These are phyloP conservation scores for Fusarium dimerum DNA, from an alignment of 2,329 filamentous ascomycete species.

Conservation along the genomic window DNA sequence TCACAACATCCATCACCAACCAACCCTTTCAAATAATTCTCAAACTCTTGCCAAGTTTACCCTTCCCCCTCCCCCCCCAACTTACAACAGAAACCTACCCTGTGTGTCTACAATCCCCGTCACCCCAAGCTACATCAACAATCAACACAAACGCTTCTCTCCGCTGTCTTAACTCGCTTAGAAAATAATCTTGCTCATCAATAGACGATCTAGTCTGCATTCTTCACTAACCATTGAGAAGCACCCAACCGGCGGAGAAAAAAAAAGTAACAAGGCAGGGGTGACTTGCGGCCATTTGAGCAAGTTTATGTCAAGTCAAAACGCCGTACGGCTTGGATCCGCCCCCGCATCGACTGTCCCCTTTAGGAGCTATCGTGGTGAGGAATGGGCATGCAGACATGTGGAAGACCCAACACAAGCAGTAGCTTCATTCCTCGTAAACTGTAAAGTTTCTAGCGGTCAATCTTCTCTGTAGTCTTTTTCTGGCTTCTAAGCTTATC, in stretches of 20 bases:
- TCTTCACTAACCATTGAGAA: neutral
- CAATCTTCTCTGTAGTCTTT: neutral
- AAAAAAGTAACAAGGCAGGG: slow-evolving; percentile 8
- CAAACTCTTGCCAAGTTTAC: too few species aligned
- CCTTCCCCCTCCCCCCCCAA: too few species aligned
- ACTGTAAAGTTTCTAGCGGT: neutral
- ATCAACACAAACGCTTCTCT: too few species aligned
- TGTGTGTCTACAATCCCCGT: too few species aligned
- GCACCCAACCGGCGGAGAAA: neutral
- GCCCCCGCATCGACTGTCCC: slow-evolving; percentile 10
- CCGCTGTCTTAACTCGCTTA: too few species aligned
- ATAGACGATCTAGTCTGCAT: too few species aligned
- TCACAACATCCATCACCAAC: too few species aligned
- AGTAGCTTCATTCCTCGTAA: neutral
- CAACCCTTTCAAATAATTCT: too few species aligned
- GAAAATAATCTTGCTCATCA: too few species aligned
- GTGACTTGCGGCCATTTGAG: slow-evolving; percentile 41
- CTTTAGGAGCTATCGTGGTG: neutral
- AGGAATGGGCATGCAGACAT: neutral
- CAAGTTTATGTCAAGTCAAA: slow-evolving; percentile 38
- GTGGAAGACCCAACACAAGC: neutral
- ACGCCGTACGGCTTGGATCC: slow-evolving; percentile 9
- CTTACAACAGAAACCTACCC: too few species aligned
- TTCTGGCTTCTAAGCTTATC: too few species aligned
- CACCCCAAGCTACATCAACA: too few species aligned